Evolutionary conservation across 805 yeast genomes (phyloP), one percentile per base, ranked within the genome.

Genomic region (Clavispora santaluciae): DNA sequence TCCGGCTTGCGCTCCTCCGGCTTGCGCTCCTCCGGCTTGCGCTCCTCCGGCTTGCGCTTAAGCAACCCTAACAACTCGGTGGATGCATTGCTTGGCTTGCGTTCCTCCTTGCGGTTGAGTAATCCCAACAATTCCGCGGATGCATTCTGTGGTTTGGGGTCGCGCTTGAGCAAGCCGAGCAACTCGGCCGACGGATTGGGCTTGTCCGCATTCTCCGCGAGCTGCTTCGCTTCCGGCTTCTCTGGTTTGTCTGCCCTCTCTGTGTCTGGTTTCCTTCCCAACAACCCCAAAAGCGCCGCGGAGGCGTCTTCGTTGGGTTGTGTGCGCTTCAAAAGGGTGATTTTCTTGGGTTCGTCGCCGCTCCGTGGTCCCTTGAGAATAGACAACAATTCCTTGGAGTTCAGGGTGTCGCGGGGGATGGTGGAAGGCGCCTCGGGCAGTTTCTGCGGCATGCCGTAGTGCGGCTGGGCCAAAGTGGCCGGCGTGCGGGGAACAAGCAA

Each of bases 331-430:
- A 50, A 43, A 17, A 50, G 35, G 8, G 51, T 49, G 41, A 49
- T 40, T 20, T 45, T 49, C 40, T 45, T 41, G 22, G 46, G 22
- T n/a, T 45, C 46, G 9, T 41, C 39, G 22, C 40, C 31, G 6
- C 29, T 15, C 23, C 5, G 16, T 23, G 29, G 33, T 9, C 48
- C 61, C 26, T 65, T 70, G 50, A 75, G 60, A 15, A 74, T 57
- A 2, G 73, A 67, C 39, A 73, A 60, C 11, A 75, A 51, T 38
- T 72, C 76, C 45, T 63, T 66, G 2, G 73, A 65, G 39, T 67
- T 65, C 4, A 63, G 58, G 11, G 31, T 21, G 28, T 12, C 23
- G 33, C 35, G 18, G 22, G 40, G 15, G 7, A 23, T 16, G 42
- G 39, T 18, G 30, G 22, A n/a, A 12, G 22, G 35, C 17, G 29